These are phyloP conservation scores for Domatiomyces globalis DNA, from an alignment of 2,329 filamentous ascomycete genomes.

Conservation along the genomic window DNA sequence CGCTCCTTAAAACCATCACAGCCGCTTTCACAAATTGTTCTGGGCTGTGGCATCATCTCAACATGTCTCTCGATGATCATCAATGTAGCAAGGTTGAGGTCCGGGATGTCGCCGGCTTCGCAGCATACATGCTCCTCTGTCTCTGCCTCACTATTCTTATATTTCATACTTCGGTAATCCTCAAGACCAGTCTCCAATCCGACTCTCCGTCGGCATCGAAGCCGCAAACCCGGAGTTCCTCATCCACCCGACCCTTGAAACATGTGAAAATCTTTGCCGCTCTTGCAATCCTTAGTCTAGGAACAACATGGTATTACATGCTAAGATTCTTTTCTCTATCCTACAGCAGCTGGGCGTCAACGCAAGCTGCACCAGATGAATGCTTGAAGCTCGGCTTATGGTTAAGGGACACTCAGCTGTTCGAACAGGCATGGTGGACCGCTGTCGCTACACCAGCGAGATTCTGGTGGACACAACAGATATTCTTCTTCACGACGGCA, in stretches of 20 bases:
- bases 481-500: constrained; percentile 1
- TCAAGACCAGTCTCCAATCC: not conserved
- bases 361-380: not conserved
- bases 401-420: constrained; percentile 6
- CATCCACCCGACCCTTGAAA: not conserved
- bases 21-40: too few species aligned
- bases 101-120: not conserved
- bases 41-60: too few species aligned
- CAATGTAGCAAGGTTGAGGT: not conserved
- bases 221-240: not conserved
- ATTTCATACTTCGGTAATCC: not conserved
- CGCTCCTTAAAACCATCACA: too few species aligned
- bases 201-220: not conserved
- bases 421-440: constrained; percentile 6
- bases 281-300: constrained; percentile 8
- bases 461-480: constrained; percentile 7
- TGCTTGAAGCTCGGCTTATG: constrained; percentile 6
- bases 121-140: not conserved
- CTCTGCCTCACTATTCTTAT: not conserved
- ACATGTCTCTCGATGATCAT: too few species aligned
- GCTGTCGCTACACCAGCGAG: constrained; percentile 3
- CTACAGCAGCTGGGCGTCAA: constrained; percentile 4
- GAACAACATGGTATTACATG: constrained; percentile 10
- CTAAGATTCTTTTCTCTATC: constrained; percentile 12
- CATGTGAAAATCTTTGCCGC: constrained; percentile 1